phyloP scores from a whole-genome alignment of 2,329 filamentous ascomycete species.

The Claviceps sorghi region DNA sequence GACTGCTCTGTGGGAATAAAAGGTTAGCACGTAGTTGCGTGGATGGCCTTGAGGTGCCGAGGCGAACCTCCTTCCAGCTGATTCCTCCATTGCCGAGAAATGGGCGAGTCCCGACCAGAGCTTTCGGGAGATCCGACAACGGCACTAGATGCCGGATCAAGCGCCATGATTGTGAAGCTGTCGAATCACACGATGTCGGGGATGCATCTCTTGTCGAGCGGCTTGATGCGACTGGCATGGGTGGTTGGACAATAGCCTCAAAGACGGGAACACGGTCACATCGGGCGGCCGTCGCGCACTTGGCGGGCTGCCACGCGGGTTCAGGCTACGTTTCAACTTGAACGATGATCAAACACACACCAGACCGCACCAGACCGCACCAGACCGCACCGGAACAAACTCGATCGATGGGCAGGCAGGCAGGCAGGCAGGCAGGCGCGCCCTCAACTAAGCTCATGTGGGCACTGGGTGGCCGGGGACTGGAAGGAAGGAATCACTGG shows the following conservation, averaged over 20 bases:
- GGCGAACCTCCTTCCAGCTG: constrained; percentile 60
- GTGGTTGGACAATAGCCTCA: background rate
- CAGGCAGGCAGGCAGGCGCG: too few species aligned
- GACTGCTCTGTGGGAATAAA: constrained; percentile 31
- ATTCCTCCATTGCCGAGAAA: constrained; percentile 61
- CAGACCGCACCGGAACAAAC: too few species aligned
- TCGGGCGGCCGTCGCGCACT: too few species aligned
- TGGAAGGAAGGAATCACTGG: too few species aligned
- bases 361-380: too few species aligned
- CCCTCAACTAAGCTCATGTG: too few species aligned
- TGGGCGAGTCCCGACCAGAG: constrained; percentile 68
- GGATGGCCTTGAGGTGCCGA: constrained; percentile 4
- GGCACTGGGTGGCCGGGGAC: too few species aligned
- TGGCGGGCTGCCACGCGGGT: too few species aligned
- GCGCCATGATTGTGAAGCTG: constrained; percentile 37
- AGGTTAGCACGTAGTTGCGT: constrained; percentile 1
- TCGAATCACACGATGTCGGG: constrained; percentile 8
- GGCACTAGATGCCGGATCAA: constrained; percentile 42
- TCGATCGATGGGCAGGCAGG: too few species aligned
- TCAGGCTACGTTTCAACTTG: constrained; percentile 9
- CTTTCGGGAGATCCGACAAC: constrained; percentile 61
- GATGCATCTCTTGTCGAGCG: constrained; percentile 3
- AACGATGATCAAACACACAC: too few species aligned
- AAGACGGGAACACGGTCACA: background rate
- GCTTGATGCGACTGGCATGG: constrained; percentile 3